Conservation (phyloP, 1,284 basidiomycete genomes). For the Albatrellus sp. region DNA sequence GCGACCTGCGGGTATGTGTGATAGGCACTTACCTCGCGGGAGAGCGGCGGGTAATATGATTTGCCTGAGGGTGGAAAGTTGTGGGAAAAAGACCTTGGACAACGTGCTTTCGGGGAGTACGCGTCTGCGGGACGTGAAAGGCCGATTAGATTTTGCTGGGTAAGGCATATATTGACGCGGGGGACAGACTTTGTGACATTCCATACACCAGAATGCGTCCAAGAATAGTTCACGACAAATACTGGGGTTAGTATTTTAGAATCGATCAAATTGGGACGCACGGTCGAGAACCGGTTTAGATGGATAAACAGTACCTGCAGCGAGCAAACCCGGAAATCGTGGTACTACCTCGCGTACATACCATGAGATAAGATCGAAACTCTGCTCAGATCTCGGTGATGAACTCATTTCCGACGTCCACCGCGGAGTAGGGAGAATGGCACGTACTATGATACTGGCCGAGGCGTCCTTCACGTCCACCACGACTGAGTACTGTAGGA, state of each 20-base stretch:
- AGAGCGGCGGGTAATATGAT: slow-evolving; percentile 44
- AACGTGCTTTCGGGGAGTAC: slow-evolving; percentile 59
- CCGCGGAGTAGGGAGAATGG: not conserved
- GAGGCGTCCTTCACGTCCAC: slow-evolving; percentile 55
- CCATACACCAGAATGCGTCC: slow-evolving; percentile 75
- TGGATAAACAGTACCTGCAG: slow-evolving; percentile 38
- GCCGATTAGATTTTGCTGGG: slow-evolving; percentile 7
- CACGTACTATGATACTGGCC: slow-evolving; percentile 45
- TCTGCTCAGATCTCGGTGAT: slow-evolving; percentile 22
- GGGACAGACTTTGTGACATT: slow-evolving; percentile 49
- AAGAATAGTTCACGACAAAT: slow-evolving; percentile 73
- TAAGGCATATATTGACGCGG: slow-evolving; percentile 3
- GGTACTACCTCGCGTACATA: slow-evolving; percentile 51
- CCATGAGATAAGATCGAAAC: slow-evolving; percentile 52
- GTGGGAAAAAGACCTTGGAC: slow-evolving; percentile 64
- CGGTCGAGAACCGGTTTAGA: not conserved
- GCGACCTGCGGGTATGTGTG: not conserved
- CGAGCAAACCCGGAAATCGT: slow-evolving; percentile 68
- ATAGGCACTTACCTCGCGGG: slow-evolving; percentile 37
- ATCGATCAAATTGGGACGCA: not conserved
- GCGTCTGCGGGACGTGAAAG: slow-evolving; percentile 27
- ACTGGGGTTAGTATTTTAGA: slow-evolving; percentile 24
- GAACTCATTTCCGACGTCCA: not conserved
- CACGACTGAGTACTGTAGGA: slow-evolving; percentile 57
- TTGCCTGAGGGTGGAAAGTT: slow-evolving; percentile 41